phyloP scores from a whole-genome alignment of 129 eudicot genomes.

The Logfia minima region DNA sequence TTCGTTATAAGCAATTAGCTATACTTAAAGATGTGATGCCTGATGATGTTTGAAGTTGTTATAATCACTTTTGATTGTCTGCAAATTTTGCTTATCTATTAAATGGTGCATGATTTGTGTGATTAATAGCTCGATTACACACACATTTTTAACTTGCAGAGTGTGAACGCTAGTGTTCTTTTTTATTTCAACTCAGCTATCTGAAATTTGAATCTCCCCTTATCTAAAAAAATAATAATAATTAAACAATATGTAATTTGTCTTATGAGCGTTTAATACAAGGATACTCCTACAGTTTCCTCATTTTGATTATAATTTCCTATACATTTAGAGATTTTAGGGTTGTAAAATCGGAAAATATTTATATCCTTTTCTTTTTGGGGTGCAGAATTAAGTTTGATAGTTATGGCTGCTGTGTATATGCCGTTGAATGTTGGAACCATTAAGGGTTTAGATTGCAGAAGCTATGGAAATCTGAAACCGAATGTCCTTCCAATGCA shows the following conservation, averaged over 20 bases:
- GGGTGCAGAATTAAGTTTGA: conserved; percentile 12
- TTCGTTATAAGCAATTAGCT: neutral
- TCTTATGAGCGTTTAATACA: too few species aligned
- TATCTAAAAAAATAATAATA: too few species aligned
- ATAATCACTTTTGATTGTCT: neutral
- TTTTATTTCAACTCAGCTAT: too few species aligned
- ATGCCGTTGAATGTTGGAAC: conserved; percentile 44
- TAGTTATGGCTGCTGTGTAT: conserved; percentile 39
- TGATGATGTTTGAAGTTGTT: neutral
- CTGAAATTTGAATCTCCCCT: too few species aligned
- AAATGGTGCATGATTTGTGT: neutral
- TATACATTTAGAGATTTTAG: neutral
- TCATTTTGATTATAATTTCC: neutral
- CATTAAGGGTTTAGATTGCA: conserved; percentile 38
- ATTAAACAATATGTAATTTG: too few species aligned
- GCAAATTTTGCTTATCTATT: neutral
- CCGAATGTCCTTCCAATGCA: conserved; percentile 25
- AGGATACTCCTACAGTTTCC: neutral
- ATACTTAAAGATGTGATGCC: neutral
- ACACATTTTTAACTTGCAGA: too few species aligned
- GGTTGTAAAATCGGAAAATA: neutral
- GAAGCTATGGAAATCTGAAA: conserved; percentile 25
- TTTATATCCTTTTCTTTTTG: neutral
- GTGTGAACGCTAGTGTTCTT: too few species aligned
- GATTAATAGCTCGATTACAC: neutral